Base-by-base conservation (phyloP, 2,329 filamentous ascomycete genomes). In the Cercospora sp. region DNA sequence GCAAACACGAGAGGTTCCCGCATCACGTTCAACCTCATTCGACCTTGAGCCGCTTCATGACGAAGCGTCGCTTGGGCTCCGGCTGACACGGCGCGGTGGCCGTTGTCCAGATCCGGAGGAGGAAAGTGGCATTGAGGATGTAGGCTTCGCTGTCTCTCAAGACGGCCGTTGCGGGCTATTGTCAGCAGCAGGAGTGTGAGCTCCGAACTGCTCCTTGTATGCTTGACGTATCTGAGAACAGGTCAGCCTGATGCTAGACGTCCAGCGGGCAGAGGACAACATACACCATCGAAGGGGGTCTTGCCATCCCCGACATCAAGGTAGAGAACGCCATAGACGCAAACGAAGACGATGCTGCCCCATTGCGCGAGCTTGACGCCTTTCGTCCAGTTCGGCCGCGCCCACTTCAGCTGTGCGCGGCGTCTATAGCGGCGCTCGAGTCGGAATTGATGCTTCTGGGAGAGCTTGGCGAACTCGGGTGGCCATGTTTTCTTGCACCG, bases 371-470 rank as follows among this genome's bases (percentile, higher is more conserved):
- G 81, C 79, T 87, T 88, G 65, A 90, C 82, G 68, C 81, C 83
- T 78, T 89, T 91, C 51, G 86, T 84, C 88, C 89, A 92, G 59
- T 80, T 78, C 8, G 90, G 90, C 23, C 88, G 82, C 48, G 85
- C 83, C 76, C 85, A 86, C 73, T 87, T 87, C 72, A 91, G 79
- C 67, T 85, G 84, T 28, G 90, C 80, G 64, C 91, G 85, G 63
- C 91, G 85, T 80, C 92, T 91, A 80, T 90, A 94, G 76, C 90
- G 89, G 78, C 91, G 89, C 82, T 94, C 91, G 73, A 93, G 89
- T 53, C 88, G 86, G 77, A 94, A 90, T 79, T 94, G 89, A 76
- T 93, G 88, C 78, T 91, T 90, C 58, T 84, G 81, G 42, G 87
- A 87, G 67, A 94, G 85, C 76, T 87, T 86, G 70, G 84, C 81